phyloP scores from a whole-genome alignment of 352 stramenopile species.

The Chrysophaeum taylorii region DNA sequence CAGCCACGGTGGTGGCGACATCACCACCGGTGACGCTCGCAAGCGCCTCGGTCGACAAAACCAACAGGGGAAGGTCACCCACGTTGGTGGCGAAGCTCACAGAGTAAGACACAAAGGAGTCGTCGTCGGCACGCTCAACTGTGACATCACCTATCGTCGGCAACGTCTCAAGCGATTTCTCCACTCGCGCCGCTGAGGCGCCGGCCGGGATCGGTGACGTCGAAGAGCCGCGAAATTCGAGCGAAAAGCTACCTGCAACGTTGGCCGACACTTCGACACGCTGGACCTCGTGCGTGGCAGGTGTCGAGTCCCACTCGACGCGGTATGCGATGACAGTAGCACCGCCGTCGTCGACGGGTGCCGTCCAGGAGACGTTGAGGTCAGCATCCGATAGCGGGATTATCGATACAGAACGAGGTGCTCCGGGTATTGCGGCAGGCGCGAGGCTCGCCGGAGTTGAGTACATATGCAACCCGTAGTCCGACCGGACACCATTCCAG shows the following conservation, averaged over 20 bases:
- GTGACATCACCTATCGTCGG: conserved; percentile 51
- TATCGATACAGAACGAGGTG: conserved; percentile 56
- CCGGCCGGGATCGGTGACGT: conserved; percentile 59
- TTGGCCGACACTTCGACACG: conserved; percentile 8
- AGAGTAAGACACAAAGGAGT: conserved; percentile 20
- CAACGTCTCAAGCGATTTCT: conserved; percentile 53
- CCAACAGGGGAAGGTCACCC: conserved; percentile 32
- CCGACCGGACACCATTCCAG: conserved; percentile 74
- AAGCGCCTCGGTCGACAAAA: conserved; percentile 17
- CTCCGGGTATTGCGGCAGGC: conserved; percentile 50
- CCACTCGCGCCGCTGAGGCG: conserved; percentile 52
- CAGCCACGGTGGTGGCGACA: not conserved
- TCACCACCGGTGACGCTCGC: conserved; percentile 8
- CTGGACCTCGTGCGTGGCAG: conserved; percentile 46
- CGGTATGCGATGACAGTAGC: conserved; percentile 61
- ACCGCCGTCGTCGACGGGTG: conserved; percentile 67
- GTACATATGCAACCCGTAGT: conserved; percentile 62
- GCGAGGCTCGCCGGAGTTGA: conserved; percentile 49
- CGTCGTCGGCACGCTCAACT: no score
- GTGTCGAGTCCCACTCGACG: conserved; percentile 60
- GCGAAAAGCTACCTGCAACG: conserved; percentile 55
- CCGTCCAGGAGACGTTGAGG: conserved; percentile 68
- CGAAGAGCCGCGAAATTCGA: conserved; percentile 37
- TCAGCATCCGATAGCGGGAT: conserved; percentile 59
- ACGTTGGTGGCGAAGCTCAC: conserved; percentile 27